Base-by-base conservation (phyloP, 768 basidiomycete species). In the Hericium coralloides region DNA sequence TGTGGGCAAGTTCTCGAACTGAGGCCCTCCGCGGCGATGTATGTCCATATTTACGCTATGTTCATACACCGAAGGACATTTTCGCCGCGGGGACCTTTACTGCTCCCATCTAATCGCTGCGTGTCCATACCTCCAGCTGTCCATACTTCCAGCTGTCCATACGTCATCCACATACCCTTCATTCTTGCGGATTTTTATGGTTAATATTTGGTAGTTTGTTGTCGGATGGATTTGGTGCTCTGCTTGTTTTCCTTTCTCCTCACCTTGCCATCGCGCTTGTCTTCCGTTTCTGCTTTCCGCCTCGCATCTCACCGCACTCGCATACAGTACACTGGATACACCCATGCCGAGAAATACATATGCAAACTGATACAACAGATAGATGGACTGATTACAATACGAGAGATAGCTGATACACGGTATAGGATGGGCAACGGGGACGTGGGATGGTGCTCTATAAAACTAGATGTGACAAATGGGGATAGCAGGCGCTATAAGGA, bases 1-100 rank as follows among this genome's bases (percentile, higher is more conserved):
- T 6, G 62, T 63, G 18, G 60, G 64, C 23, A 63, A 60, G 59
- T 66, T 66, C 54, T 58, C 14, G 15, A n/a, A 20, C 14, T 17
- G 41, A 20, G 38, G 23, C 18, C 10, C 23, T 7, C 49, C 23
- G 26, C 4, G 26, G 26, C 26, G 26, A 31, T 23, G 49, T 15
- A 49, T 17, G 2, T 31, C 49, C 49, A 31, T 31, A 31, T 31
- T 8, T 8, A 31, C 8, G 8, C 26, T 31, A 5, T 31, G 26
- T 31, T 31, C 26, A 31, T 31, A 31, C 26, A 2, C 26, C 26
- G 8, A 4, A 31, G 26, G 26, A 31, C 26, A 8, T 31, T 31
- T 5, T 31, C 26, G 26, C 26, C 26, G 26, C 26, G 26, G 26
- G 26, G 3, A 31, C 26, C 8, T 31, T 8, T 49, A 5, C 3